Evolutionary conservation across 805 yeast genomes (phyloP), one percentile per base, ranked within the genome.

Genomic region (Teunomyces pallodes): DNA sequence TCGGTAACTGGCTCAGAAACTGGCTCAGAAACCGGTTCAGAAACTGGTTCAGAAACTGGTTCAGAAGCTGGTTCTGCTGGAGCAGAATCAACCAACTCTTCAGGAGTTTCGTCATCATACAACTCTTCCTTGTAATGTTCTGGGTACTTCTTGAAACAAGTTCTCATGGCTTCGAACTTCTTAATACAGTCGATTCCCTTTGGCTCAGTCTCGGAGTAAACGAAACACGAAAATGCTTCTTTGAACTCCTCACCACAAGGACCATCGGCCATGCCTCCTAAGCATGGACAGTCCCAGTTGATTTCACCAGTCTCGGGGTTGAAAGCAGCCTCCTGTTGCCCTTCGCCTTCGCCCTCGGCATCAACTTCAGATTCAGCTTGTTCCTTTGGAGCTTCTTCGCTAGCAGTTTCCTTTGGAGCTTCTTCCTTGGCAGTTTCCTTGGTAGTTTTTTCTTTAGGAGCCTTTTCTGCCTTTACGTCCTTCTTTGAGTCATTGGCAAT

Each of bases 211-310:
- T 86, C 89, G 5, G 97, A 90, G 75, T 86, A 90, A 38, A 94
- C 92, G 63, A 94, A 94, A 67, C 99, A 94, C 8, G 96, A 79
- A 67, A 94, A 94, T 0, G 99, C 98, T 46, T 81, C 90, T 72
- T 88, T 90, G 76, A 90, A 90, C 71, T 90, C 96, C 59, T 84
- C 91, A 49, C 99, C 99, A 73, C 99, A 94, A 47, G 99, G 98
- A 0, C 99, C 99, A 55, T 91, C 79, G 29, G 99, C 98, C 97
- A 94, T 90, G 36, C 99, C 99, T 30, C 98, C 99, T 43, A 94
- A 76, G 69, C 98, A 92, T n/a, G 99, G 98, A 69, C 99, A 94
- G 64, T 94, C 98, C 99, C 99, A 94, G 81, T 94, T 92, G 71
- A 94, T 94, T 66, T 92, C 98, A 28, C 99, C 99, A 2, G 99